phyloP scores from a whole-genome alignment of 2,329 filamentous ascomycete species.

The Sordariomycetes sp. region DNA sequence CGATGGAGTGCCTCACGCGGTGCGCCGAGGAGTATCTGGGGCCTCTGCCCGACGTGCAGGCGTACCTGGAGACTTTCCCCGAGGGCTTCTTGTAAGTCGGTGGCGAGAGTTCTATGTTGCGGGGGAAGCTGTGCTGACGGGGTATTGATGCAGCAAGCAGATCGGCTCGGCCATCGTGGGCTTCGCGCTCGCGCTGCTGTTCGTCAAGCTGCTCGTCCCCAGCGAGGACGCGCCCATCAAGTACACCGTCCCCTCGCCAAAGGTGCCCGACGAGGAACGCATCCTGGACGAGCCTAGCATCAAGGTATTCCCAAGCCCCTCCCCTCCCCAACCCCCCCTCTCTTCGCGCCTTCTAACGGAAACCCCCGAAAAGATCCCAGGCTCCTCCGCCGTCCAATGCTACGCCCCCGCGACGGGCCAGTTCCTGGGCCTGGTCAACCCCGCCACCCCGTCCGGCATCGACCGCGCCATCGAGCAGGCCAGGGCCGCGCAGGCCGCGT shows the following conservation, averaged over 20 bases:
- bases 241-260: slow-evolving; percentile 54
- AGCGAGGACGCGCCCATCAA: slow-evolving; percentile 32
- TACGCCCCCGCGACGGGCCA: slow-evolving; percentile 85
- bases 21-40: background rate
- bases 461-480: slow-evolving; percentile 69
- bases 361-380: slow-evolving; percentile 33
- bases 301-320: slow-evolving; percentile 29
- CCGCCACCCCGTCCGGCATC: slow-evolving; percentile 65
- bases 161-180: background rate
- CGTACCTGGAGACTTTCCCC: background rate
- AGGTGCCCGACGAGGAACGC: slow-evolving; percentile 44
- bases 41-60: background rate
- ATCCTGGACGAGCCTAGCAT: slow-evolving; percentile 49
- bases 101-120: too few species aligned
- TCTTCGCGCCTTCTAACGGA: slow-evolving; percentile 8
- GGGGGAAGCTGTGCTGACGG: background rate
- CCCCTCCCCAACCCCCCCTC: background rate
- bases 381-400: slow-evolving; percentile 64
- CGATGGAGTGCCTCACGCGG: background rate
- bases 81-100: background rate
- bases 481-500: slow-evolving; percentile 61
- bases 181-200: background rate
- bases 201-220: slow-evolving; percentile 9
- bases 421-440: slow-evolving; percentile 68
- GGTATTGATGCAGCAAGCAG: background rate